Conservation (phyloP, 768 basidiomycete genomes). For the Lentinula raphanica region DNA sequence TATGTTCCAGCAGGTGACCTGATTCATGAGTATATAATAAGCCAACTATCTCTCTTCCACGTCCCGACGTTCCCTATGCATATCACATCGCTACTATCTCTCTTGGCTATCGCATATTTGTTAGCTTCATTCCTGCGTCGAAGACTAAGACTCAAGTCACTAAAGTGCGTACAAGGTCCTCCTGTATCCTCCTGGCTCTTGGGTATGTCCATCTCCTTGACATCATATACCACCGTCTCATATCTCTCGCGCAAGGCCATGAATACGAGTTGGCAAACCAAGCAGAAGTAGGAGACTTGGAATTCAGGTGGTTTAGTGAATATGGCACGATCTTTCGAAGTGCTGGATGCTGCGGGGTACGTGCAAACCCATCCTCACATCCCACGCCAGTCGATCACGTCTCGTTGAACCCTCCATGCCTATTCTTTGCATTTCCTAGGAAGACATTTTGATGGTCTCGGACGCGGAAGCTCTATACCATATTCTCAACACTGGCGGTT, state of each 20-base stretch:
- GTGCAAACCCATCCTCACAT: no score
- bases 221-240: not conserved
- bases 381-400: no score
- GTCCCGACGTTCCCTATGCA: not conserved
- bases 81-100: not conserved
- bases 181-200: not conserved
- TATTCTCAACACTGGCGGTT: slow-evolving; percentile 22
- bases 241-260: not conserved
- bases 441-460: slow-evolving; percentile 22
- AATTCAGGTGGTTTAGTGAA: not conserved
- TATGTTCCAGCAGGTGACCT: not conserved
- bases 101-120: not conserved
- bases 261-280: slow-evolving; percentile 8
- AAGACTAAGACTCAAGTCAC: not conserved
- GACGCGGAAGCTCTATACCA: slow-evolving; percentile 15
- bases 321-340: slow-evolving; percentile 2
- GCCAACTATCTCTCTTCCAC: not conserved
- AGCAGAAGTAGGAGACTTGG: not conserved
- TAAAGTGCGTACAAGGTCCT: not conserved
- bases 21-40: not conserved
- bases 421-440: slow-evolving; percentile 11
- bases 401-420: not conserved
- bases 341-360: slow-evolving; percentile 6
- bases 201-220: not conserved
- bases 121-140: not conserved